These are phyloP conservation scores for Chytriomyces confervae DNA, from an alignment of 192 early-diverging fungal genomes.

Conservation along the genomic window DNA sequence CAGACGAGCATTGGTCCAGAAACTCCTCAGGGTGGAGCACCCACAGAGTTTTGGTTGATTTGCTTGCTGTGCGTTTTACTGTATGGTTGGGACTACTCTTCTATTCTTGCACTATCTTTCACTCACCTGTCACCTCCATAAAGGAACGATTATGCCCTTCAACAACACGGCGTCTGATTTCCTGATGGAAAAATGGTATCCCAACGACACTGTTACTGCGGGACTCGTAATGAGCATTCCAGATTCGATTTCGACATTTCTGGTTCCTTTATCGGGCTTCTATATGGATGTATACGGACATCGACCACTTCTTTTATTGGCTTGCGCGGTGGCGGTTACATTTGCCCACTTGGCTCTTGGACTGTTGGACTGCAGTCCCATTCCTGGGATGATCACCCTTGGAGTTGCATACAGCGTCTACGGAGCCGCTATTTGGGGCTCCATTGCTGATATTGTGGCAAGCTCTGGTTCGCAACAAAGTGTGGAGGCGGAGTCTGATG, in stretches of 20 bases:
- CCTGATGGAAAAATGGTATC: constrained; percentile 64
- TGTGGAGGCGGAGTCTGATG: background rate
- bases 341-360: constrained; percentile 60
- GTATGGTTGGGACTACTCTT: constrained; percentile 39
- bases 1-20: too few relatives aligned
- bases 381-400: constrained; percentile 57
- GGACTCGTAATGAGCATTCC: constrained; percentile 64
- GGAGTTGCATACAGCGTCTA: constrained; percentile 66
- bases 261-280: constrained; percentile 63
- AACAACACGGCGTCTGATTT: constrained; percentile 62
- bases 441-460: constrained; percentile 56
- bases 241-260: constrained; percentile 64
- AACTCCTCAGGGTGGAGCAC: constrained; percentile 22
- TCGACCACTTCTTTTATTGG: constrained; percentile 55
- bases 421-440: constrained; percentile 67
- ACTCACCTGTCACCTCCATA: too few relatives aligned
- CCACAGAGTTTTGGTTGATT: constrained; percentile 57
- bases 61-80: constrained; percentile 59
- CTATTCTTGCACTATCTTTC: too few relatives aligned
- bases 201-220: constrained; percentile 54
- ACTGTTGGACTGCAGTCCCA: constrained; percentile 50
- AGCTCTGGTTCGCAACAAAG: background rate
- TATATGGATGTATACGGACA: constrained; percentile 68
- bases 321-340: constrained; percentile 58
- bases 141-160: constrained; percentile 56